Evolutionary conservation across 768 basidiomycete species (phyloP).

Genomic region (Russula lepida): DNA sequence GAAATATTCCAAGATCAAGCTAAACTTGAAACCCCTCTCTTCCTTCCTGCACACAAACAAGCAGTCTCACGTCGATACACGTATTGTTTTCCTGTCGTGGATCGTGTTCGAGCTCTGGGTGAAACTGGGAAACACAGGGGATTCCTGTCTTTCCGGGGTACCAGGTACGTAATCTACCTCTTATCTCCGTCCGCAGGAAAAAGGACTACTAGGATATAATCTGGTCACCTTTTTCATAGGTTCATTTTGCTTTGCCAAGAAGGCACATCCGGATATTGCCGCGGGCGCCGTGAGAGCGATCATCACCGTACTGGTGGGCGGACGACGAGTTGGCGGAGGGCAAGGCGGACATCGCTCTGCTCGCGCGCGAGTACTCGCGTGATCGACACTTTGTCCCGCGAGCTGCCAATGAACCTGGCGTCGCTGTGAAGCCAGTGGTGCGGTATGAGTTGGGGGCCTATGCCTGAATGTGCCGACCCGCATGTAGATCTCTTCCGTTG

Average conservation of each 20-base stretch:
- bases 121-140: slow-evolving; percentile 41
- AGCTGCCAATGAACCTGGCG: slow-evolving; percentile 56
- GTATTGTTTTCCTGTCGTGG: slow-evolving; percentile 41
- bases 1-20: too few species aligned
- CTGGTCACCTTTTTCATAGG: slow-evolving; percentile 30
- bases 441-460: slow-evolving; percentile 65
- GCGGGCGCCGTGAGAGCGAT: slow-evolving; percentile 69
- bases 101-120: slow-evolving; percentile 47
- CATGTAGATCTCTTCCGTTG: not conserved
- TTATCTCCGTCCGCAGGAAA: too few species aligned
- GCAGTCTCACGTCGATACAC: too few species aligned
- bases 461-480: slow-evolving; percentile 37
- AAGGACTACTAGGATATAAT: too few species aligned
- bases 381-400: slow-evolving; percentile 56
- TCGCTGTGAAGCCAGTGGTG: slow-evolving; percentile 57
- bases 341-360: slow-evolving; percentile 58
- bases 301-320: slow-evolving; percentile 50
- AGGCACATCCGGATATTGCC: slow-evolving; percentile 45
- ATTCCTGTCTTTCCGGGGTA: slow-evolving; percentile 50
- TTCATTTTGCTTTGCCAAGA: slow-evolving; percentile 57
- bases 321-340: slow-evolving; percentile 55
- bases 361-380: slow-evolving; percentile 60
- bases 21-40: too few species aligned
- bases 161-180: slow-evolving; percentile 36
- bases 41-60: too few species aligned